Evolutionary conservation across 352 stramenopile species (phyloP).

Genomic region (Aphanomyces astaci): DNA sequence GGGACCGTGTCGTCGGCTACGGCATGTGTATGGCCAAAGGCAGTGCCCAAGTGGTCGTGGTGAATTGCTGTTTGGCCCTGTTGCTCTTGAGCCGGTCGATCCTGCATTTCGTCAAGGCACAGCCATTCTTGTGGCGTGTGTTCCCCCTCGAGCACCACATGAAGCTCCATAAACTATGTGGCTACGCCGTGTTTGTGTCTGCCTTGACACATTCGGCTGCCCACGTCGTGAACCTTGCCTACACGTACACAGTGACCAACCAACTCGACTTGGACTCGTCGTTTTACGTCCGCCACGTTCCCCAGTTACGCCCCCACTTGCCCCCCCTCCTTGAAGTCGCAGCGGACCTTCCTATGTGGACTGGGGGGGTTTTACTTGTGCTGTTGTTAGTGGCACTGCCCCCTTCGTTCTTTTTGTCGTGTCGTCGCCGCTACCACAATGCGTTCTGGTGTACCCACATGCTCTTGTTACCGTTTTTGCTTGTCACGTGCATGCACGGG

Average conservation of each 20-base stretch:
- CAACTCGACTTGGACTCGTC: neutral
- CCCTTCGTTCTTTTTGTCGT: constrained; percentile 33
- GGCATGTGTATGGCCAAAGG: constrained; percentile 52
- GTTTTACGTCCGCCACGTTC: neutral
- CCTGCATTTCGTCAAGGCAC: constrained; percentile 42
- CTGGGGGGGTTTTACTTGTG: constrained; percentile 48
- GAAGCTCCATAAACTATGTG: constrained; percentile 65
- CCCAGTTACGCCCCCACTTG: neutral
- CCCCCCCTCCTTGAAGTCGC: neutral
- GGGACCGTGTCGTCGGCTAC: constrained; percentile 43
- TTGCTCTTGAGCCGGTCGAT: constrained; percentile 65
- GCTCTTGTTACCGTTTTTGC: constrained; percentile 52
- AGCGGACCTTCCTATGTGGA: constrained; percentile 44
- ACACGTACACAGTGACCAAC: neutral
- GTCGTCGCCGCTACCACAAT: constrained; percentile 55
- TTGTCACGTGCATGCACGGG: constrained; percentile 49
- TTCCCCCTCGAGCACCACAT: constrained; percentile 56
- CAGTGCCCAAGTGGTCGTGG: constrained; percentile 55
- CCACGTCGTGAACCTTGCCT: neutral
- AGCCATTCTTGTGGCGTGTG: constrained; percentile 35
- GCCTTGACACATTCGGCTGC: constrained; percentile 42
- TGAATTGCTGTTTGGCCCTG: constrained; percentile 61
- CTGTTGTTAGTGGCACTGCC: constrained; percentile 40
- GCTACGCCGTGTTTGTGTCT: constrained; percentile 50
- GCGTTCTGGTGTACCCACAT: constrained; percentile 61